Evolutionary conservation across 768 basidiomycete genomes (phyloP).

Genomic region (Calvatia gigantea): DNA sequence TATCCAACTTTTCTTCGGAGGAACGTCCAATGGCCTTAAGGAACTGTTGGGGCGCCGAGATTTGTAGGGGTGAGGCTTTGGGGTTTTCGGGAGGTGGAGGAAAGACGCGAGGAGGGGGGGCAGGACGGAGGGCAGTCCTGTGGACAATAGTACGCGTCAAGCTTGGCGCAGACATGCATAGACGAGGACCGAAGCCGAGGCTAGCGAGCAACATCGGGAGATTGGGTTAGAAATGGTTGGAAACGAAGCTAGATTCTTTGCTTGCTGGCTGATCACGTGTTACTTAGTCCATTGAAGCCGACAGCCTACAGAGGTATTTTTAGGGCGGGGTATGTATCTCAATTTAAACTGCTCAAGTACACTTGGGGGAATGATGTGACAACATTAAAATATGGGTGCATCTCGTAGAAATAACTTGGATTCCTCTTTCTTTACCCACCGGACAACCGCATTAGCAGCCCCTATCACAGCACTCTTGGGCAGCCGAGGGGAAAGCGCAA

Average conservation of each 20-base stretch:
- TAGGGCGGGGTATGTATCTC: too few species aligned
- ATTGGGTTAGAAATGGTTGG: background rate
- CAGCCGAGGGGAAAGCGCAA: conserved; percentile 74
- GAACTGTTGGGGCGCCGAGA: conserved; percentile 59
- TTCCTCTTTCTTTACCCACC: conserved; percentile 93
- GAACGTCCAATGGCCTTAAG: conserved; percentile 72
- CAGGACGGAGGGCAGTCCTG: conserved; percentile 28
- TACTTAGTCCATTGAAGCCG: too few species aligned
- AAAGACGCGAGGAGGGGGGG: conserved; percentile 25
- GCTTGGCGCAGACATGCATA: conserved; percentile 21
- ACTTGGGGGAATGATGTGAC: background rate
- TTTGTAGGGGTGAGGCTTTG: conserved; percentile 33
- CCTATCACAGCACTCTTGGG: conserved; percentile 87
- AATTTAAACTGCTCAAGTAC: too few species aligned
- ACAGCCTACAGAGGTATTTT: too few species aligned
- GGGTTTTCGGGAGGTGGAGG: background rate
- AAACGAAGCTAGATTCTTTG: too few species aligned
- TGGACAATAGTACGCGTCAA: conserved; percentile 31
- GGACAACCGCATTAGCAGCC: conserved; percentile 84
- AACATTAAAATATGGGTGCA: conserved; percentile 75
- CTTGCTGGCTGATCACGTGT: too few species aligned
- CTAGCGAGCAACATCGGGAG: conserved; percentile 7
- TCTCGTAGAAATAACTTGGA: conserved; percentile 75
- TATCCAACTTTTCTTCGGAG: conserved; percentile 58
- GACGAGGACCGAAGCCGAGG: conserved; percentile 18